These are phyloP conservation scores for Torulaspora delbrueckii DNA, from an alignment of 805 yeast species.

Conservation along the genomic window DNA sequence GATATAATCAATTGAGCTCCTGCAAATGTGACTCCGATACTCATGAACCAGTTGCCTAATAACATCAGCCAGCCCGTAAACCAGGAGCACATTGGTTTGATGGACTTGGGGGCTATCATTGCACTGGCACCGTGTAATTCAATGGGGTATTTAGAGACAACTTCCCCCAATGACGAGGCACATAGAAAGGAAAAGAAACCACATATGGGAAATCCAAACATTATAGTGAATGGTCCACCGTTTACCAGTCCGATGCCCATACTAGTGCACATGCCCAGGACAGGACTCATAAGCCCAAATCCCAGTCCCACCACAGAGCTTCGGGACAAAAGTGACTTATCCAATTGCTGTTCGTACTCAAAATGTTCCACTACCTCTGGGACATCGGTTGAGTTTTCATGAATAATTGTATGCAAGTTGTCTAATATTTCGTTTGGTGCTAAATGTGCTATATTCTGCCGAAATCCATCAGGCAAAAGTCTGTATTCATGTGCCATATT, in stretches of 20 bases:
- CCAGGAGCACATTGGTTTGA: conserved; percentile 63
- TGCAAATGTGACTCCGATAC: conserved; percentile 66
- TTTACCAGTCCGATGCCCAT: conserved; percentile 65
- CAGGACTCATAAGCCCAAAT: conserved; percentile 77
- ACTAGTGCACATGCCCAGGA: conserved; percentile 70
- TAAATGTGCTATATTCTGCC: conserved; percentile 21
- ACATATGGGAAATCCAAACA: conserved; percentile 70
- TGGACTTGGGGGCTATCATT: conserved; percentile 54
- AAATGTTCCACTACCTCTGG: conserved; percentile 62
- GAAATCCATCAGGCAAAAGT: conserved; percentile 20
- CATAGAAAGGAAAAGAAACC: conserved; percentile 59
- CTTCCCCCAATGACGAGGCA: conserved; percentile 70
- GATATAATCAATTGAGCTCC: conserved; percentile 72
- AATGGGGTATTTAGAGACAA: conserved; percentile 70
- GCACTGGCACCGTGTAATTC: conserved; percentile 77
- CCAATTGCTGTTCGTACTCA: conserved; percentile 66
- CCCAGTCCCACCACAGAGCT: conserved; percentile 73
- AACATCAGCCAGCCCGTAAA: conserved; percentile 72
- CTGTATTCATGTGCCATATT: conserved; percentile 24
- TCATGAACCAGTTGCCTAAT: conserved; percentile 74
- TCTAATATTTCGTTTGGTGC: conserved; percentile 27
- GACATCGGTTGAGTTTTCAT: conserved; percentile 43
- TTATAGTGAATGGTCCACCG: conserved; percentile 72
- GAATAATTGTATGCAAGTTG: conserved; percentile 29
- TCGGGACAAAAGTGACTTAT: conserved; percentile 57